Percentiles rank a stretch among this genome's conserved stretches.
phyloP scores from a whole-genome alignment of 1,139 yeast species.

The Debaryomycetaceae sp. region DNA sequence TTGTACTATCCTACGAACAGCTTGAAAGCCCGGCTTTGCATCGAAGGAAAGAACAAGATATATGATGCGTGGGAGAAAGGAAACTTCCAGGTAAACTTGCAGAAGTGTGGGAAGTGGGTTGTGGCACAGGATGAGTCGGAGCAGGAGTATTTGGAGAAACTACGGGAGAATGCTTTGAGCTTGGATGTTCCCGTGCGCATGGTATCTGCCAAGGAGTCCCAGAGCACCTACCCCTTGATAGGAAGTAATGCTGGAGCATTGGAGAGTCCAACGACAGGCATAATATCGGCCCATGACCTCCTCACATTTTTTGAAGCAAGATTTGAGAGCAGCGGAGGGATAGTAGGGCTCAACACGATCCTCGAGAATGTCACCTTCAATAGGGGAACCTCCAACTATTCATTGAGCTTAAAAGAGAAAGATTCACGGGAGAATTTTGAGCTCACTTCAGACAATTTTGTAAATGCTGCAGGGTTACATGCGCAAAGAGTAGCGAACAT shows the following conservation, averaged over 20 bases:
- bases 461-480: conserved; percentile 76
- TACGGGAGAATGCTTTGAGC: conserved; percentile 50
- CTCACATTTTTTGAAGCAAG: conserved; percentile 56
- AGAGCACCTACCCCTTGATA: conserved; percentile 59
- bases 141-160: conserved; percentile 50
- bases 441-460: conserved; percentile 53
- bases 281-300: conserved; percentile 74
- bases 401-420: conserved; percentile 27
- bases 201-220: conserved; percentile 43
- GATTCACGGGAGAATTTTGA: conserved; percentile 34
- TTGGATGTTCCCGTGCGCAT: conserved; percentile 60
- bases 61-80: conserved; percentile 48
- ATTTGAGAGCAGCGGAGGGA: conserved; percentile 57
- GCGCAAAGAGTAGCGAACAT: conserved; percentile 69
- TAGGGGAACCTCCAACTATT: conserved; percentile 17
- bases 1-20: conserved; percentile 70
- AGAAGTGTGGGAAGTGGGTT: conserved; percentile 80
- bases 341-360: conserved; percentile 58
- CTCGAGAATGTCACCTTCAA: conserved; percentile 44
- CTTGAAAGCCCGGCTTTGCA: conserved; percentile 65
- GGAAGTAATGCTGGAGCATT: conserved; percentile 59
- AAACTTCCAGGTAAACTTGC: conserved; percentile 47
- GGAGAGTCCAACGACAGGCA: conserved; percentile 83
- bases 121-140: conserved; percentile 76
- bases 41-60: conserved; percentile 67